A percentile compares a stretch with the other conserved stretches of the same genome.
These are phyloP conservation scores for Rheum nobile DNA, from an alignment of 148 eudicot species.

Conservation along the genomic window DNA sequence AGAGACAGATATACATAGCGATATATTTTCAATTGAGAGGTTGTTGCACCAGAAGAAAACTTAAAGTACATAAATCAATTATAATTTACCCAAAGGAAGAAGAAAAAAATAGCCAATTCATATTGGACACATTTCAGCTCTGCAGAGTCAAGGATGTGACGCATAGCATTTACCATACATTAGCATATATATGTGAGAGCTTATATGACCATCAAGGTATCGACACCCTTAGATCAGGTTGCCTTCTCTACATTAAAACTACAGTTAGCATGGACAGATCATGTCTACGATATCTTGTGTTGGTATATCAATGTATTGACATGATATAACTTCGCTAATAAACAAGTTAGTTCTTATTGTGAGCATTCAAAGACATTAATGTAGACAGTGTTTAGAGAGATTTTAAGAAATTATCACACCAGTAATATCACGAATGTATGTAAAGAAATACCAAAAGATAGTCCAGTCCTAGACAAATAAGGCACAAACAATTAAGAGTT, in stretches of 20 bases:
- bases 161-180: background rate
- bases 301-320: background rate
- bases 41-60: background rate
- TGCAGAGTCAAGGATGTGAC: background rate
- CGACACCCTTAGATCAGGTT: background rate
- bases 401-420: background rate
- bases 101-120: background rate
- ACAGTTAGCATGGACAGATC: background rate
- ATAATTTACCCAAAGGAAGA: background rate
- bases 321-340: background rate
- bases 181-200: background rate
- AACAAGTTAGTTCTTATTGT: background rate
- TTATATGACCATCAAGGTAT: background rate
- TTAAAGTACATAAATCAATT: background rate
- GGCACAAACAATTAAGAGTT: no score
- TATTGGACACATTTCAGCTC: background rate
- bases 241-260: background rate
- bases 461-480: no score
- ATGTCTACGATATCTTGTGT: background rate
- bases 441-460: background rate
- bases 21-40: background rate
- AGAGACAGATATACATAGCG: background rate
- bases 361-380: background rate
- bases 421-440: background rate
- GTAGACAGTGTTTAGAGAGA: background rate